These are phyloP conservation scores for Mycena latifolia DNA, from an alignment of 768 basidiomycete genomes.

Conservation along the genomic window DNA sequence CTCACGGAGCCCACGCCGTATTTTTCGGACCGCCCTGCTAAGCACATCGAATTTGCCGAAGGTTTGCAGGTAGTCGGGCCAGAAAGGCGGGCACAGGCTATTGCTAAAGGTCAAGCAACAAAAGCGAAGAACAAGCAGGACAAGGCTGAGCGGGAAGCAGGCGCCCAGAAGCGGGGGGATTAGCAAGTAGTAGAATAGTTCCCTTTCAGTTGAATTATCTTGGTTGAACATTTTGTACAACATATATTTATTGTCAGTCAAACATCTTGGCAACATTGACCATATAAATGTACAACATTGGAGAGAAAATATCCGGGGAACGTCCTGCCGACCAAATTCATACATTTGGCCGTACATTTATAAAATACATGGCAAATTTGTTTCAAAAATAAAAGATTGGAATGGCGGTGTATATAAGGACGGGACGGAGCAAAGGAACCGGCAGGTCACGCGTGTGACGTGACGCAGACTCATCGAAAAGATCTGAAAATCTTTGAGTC, in stretches of 20 bases:
- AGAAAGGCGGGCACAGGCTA: neutral
- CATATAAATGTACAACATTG: neutral
- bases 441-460: too few relatives aligned
- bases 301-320: neutral
- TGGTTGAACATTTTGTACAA: neutral
- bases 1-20: neutral
- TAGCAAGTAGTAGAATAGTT: too few relatives aligned
- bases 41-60: constrained; percentile 3
- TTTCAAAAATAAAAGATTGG: neutral
- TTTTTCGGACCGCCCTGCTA: neutral
- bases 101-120: neutral
- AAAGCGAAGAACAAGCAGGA: constrained; percentile 8
- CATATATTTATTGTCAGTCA: neutral
- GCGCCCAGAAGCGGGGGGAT: neutral
- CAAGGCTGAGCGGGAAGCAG: neutral
- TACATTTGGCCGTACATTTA: neutral
- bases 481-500: too few relatives aligned
- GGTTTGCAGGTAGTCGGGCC: constrained; percentile 3
- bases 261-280: neutral
- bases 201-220: neutral
- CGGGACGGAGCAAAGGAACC: too few relatives aligned
- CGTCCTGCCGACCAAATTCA: neutral
- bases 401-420: constrained; percentile 10
- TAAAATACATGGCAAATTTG: neutral
- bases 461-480: too few relatives aligned